Evolutionary conservation across 139 green algal genomes (phyloP), one percentile per base, ranked within the genome.

Genomic region (Haematococcus lacustris): DNA sequence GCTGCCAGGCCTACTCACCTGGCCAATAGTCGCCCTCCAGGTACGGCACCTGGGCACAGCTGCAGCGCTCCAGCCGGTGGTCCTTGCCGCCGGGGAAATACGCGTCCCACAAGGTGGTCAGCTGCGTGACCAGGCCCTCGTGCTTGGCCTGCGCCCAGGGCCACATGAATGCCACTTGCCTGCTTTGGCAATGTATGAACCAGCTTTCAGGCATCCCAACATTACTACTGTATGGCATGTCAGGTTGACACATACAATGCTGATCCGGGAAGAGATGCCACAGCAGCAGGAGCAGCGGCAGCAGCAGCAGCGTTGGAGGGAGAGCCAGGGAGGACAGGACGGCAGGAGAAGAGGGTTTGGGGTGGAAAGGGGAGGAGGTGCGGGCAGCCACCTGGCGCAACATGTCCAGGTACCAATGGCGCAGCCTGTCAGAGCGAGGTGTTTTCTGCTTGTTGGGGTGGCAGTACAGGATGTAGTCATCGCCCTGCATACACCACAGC

Each of bases 401-500:
- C 64, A 70, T 70, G 64, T 70, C 64, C 38, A 91, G 82, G 79
- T 97, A 97, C 53, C 95, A 98, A 63, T 93, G 88, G 28, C 94
- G 89, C 66, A 92, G 78, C n/a, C 90, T 79, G 83, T 97, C 94
- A 26, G 79, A 85, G 69, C 91, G 86, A 7, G 95, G 95, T 43
- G 85, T 95, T 81, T 98, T 98, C 82, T 99, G 95, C 73, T 86
- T 88, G 71, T 81, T 77, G 0, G 95, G 95, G 84, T 99, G 95
- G 86, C 93, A 98, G 85, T 99, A 98, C 73, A 98, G 85, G 82
- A 99, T 98, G 88, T 98, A 98, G 80, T 99, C 95, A 71, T 98
- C 95, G 26, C 94, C 95, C 84, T 96, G 88, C 33, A 85, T 34
- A 60, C 23, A 74, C n/a, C n/a, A n/a, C n/a, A n/a, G n/a, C n/a